Evolutionary conservation across 2,329 filamentous ascomycete species (phyloP).

Genomic region (Arthrinium phaeospermum): DNA sequence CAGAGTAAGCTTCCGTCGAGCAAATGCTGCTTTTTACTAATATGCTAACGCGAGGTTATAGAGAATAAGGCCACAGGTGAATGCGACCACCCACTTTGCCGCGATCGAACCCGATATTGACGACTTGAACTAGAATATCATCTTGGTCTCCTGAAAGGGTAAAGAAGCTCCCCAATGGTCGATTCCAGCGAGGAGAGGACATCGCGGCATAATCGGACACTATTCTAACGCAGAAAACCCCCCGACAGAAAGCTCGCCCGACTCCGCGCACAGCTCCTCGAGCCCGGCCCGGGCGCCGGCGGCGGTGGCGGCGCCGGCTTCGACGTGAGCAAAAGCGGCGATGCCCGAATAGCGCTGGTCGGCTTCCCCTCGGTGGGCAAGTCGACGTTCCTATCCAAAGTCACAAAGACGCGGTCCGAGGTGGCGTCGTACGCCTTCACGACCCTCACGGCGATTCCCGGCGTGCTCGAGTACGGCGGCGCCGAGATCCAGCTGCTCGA

Average conservation of each 20-base stretch:
- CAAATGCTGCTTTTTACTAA: neutral
- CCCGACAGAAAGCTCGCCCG: conserved; percentile 85
- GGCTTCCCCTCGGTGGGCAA: conserved; percentile 99
- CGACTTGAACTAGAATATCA: conserved; percentile 78
- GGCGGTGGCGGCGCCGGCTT: conserved; percentile 83
- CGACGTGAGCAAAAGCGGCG: conserved; percentile 93
- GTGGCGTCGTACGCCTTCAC: conserved; percentile 98
- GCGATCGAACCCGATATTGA: conserved; percentile 16
- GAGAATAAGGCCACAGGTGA: conserved; percentile 99
- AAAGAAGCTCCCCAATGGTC: conserved; percentile 24
- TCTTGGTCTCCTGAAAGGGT: conserved; percentile 97
- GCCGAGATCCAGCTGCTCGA: conserved; percentile 98
- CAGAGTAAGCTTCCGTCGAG: conserved; percentile 72
- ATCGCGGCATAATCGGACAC: neutral
- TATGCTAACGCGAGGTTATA: conserved; percentile 43
- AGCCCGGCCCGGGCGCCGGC: conserved; percentile 81
- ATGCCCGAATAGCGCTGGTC: conserved; percentile 94
- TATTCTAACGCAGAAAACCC: neutral
- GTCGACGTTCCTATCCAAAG: conserved; percentile 97
- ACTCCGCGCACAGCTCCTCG: conserved; percentile 89
- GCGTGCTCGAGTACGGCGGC: conserved; percentile 95
- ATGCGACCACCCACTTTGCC: conserved; percentile 38
- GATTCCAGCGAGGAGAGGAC: neutral
- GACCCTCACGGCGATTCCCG: conserved; percentile 94
- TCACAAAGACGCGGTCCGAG: conserved; percentile 96